These are phyloP conservation scores for Boletellus sp. DNA, from an alignment of 768 basidiomycete species.

Conservation along the genomic window DNA sequence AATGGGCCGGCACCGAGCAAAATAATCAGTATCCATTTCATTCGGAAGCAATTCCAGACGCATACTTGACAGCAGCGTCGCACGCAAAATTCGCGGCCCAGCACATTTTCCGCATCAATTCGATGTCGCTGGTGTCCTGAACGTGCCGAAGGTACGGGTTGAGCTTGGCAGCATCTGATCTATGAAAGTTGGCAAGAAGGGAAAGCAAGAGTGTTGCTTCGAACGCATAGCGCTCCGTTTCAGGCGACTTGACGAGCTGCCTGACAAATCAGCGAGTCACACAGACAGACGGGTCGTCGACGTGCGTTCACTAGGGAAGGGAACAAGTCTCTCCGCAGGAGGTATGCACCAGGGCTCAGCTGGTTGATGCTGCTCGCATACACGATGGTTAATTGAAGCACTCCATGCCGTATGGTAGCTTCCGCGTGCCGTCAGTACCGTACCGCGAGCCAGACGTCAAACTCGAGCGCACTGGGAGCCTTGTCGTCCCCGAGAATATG, in stretches of 20 bases:
- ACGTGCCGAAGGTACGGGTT: conserved; percentile 63
- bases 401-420: conserved; percentile 51
- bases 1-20: not conserved
- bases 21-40: not conserved
- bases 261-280: not conserved
- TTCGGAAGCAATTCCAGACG: not conserved
- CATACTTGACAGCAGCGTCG: conserved; percentile 50
- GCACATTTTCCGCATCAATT: conserved; percentile 53
- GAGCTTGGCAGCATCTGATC: conserved; percentile 64
- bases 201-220: conserved; percentile 59
- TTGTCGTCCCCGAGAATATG: conserved; percentile 42
- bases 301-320: conserved; percentile 49
- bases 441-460: not conserved
- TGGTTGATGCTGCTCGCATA: conserved; percentile 59
- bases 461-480: conserved; percentile 33
- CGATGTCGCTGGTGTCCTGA: conserved; percentile 42
- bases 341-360: conserved; percentile 69
- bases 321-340: conserved; percentile 60
- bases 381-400: conserved; percentile 53
- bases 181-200: conserved; percentile 67
- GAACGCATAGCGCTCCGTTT: conserved; percentile 54
- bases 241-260: conserved; percentile 54
- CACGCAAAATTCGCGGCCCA: conserved; percentile 55
- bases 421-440: conserved; percentile 2
- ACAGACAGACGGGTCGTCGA: conserved; percentile 1